Evolutionary conservation across 225 moss, liverwort and hornwort species (phyloP).

Genomic region (Sphagnum contortum): DNA sequence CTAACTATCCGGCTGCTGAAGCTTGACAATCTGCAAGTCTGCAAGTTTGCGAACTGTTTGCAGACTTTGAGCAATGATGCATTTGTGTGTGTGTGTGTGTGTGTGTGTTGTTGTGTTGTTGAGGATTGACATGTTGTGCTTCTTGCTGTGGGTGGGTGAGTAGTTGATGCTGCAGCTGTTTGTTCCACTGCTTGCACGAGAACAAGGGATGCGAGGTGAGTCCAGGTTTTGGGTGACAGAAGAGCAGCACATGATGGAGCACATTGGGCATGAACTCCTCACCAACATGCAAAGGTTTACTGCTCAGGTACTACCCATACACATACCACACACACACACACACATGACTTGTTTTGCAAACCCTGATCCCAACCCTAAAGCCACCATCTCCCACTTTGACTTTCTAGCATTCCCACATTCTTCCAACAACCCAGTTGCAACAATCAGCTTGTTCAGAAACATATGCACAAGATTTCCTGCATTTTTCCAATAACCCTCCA

Average conservation of each 20-base stretch:
- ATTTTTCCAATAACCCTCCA: too few relatives aligned
- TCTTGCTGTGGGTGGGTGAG: neutral
- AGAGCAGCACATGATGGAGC: conserved; percentile 55
- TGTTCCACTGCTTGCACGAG: conserved; percentile 62
- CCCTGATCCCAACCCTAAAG: too few relatives aligned
- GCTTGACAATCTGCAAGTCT: neutral
- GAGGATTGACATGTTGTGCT: too few relatives aligned
- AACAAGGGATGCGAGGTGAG: conserved; percentile 20
- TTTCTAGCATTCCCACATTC: too few relatives aligned
- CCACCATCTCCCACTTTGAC: too few relatives aligned
- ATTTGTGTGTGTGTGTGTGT: neutral
- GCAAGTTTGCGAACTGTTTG: neutral
- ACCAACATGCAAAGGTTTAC: conserved; percentile 74
- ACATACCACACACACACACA: too few relatives aligned
- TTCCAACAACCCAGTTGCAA: too few relatives aligned
- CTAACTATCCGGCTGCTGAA: neutral
- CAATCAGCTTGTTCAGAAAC: too few relatives aligned
- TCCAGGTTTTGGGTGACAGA: conserved; percentile 53
- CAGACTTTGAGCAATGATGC: neutral
- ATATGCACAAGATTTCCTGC: too few relatives aligned
- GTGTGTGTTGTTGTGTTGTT: neutral
- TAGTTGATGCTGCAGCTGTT: conserved; percentile 67
- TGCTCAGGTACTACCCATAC: conserved; percentile 33
- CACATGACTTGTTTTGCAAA: too few relatives aligned
- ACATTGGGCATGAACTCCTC: conserved; percentile 58